Evolutionary conservation across 352 stramenopile genomes (phyloP).

Genomic region (Phytophthora sansomeana): DNA sequence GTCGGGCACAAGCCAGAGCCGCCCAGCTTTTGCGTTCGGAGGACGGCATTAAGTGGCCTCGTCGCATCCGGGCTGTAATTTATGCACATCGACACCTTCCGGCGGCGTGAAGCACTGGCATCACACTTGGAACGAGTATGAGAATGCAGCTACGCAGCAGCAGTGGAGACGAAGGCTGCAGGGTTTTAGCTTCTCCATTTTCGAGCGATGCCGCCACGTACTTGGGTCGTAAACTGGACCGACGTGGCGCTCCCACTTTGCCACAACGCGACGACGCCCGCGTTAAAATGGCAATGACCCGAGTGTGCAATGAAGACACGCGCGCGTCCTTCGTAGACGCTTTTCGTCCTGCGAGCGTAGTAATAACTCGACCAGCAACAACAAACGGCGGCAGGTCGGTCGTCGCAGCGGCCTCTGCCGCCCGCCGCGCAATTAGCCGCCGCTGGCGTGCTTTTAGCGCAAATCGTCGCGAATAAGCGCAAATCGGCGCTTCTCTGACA

Average conservation of each 20-base stretch:
- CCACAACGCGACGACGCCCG: constrained; percentile 29
- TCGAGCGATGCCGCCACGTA: constrained; percentile 5
- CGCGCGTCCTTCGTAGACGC: constrained; percentile 1
- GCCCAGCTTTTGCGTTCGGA: constrained; percentile 11
- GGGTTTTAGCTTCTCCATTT: too few relatives aligned
- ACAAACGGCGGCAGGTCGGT: not conserved
- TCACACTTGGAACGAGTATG: not conserved
- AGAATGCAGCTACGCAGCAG: not conserved
- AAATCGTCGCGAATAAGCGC: constrained; percentile 32
- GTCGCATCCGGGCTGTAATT: constrained; percentile 1
- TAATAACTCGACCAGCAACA: not conserved
- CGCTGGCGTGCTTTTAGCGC: constrained; percentile 24
- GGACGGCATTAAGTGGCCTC: not conserved
- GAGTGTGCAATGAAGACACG: constrained; percentile 11
- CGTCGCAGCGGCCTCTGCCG: constrained; percentile 18
- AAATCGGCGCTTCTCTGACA: constrained; percentile 18
- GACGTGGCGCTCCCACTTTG: constrained; percentile 22
- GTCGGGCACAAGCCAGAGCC: not conserved
- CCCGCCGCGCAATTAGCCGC: constrained; percentile 5
- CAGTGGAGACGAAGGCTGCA: not conserved
- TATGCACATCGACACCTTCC: too few relatives aligned
- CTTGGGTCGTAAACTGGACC: constrained; percentile 17
- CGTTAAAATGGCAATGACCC: constrained; percentile 21
- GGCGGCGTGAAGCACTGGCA: too few relatives aligned
- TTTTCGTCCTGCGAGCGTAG: too few relatives aligned